Percentiles rank a stretch among this genome's conserved stretches.
phyloP scores from a whole-genome alignment of 129 eudicot species.

The Lonicera japonica region DNA sequence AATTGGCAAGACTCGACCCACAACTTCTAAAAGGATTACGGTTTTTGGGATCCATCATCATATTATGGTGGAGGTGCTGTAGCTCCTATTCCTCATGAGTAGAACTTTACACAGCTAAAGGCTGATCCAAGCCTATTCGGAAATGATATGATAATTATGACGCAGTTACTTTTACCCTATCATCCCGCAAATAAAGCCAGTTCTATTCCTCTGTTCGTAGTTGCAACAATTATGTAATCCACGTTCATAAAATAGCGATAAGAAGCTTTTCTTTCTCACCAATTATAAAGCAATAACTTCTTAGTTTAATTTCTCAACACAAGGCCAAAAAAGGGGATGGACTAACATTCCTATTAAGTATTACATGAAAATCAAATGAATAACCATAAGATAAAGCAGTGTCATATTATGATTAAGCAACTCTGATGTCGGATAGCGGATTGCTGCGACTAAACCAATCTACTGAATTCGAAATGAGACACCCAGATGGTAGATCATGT shows the following conservation, averaged over 20 bases:
- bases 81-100: conserved; percentile 29
- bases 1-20: not conserved
- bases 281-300: too few species aligned
- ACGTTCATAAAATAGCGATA: too few species aligned
- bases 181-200: not conserved
- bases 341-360: not conserved
- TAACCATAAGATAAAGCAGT: not conserved
- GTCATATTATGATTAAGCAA: not conserved
- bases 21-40: conserved; percentile 22
- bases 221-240: not conserved
- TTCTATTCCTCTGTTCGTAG: not conserved
- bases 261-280: too few species aligned
- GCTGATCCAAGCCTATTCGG: too few species aligned
- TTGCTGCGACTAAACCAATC: not conserved
- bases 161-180: not conserved
- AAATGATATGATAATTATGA: too few species aligned
- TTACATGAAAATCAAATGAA: not conserved
- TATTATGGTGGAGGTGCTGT: conserved; percentile 19
- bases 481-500: too few species aligned
- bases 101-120: too few species aligned
- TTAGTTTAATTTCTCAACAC: too few species aligned
- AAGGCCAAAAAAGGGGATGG: too few species aligned
- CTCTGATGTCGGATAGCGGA: not conserved
- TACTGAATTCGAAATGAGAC: too few species aligned
- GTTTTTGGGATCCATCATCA: conserved; percentile 26